These are phyloP conservation scores for Fusarium euwallaceae DNA, from an alignment of 2,329 filamentous ascomycete genomes.

Conservation along the genomic window DNA sequence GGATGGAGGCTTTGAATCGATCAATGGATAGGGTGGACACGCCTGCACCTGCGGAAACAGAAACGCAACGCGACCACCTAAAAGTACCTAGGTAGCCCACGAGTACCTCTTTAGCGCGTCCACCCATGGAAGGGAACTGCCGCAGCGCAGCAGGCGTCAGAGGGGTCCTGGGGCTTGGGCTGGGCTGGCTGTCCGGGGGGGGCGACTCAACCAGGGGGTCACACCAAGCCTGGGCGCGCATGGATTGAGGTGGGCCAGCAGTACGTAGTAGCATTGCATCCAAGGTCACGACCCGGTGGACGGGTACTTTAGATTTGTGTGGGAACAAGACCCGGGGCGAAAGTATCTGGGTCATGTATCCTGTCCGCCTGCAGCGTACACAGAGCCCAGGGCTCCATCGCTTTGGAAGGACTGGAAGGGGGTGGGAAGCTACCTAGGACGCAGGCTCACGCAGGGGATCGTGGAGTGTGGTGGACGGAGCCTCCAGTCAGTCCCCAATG, in stretches of 20 bases:
- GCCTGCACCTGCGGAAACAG: constrained; percentile 9
- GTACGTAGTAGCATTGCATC: neutral
- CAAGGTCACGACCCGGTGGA: constrained; percentile 10
- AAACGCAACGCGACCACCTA: constrained; percentile 4
- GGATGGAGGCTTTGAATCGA: constrained; percentile 22
- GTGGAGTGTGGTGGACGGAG: constrained; percentile 1
- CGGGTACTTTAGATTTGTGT: constrained; percentile 25
- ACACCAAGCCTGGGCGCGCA: neutral
- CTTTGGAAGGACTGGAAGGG: neutral
- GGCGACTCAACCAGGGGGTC: neutral
- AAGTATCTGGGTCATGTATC: constrained; percentile 19
- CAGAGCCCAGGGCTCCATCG: constrained; percentile 9
- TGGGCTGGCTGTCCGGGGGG: neutral
- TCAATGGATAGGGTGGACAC: neutral
- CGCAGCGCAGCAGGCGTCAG: constrained; percentile 26
- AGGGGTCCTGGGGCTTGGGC: constrained; percentile 24
- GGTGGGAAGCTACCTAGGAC: constrained; percentile 30
- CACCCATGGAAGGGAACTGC: constrained; percentile 24
- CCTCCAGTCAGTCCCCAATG: neutral
- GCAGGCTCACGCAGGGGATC: constrained; percentile 34
- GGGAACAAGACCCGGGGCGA: constrained; percentile 19
- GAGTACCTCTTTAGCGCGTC: constrained; percentile 32
- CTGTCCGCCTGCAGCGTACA: constrained; percentile 13
- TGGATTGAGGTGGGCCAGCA: neutral
- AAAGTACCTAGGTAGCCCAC: neutral